Evolutionary conservation across 2,329 filamentous ascomycete genomes (phyloP).

Genomic region (Arthrocladium fulminans): DNA sequence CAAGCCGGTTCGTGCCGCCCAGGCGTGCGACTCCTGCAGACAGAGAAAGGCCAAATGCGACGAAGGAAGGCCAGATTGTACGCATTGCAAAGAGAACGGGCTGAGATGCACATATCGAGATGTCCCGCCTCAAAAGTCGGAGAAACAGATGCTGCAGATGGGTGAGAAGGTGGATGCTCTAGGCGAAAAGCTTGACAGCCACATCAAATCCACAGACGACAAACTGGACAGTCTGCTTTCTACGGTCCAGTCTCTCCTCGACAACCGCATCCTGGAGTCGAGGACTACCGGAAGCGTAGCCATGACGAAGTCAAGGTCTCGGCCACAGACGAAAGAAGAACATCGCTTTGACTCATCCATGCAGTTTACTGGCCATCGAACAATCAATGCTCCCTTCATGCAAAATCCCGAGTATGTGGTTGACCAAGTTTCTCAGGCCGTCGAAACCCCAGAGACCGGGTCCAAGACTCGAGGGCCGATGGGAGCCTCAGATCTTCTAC

Average conservation of each 20-base stretch:
- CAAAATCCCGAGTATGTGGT: background rate
- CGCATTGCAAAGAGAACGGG: constrained; percentile 76
- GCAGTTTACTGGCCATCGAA: background rate
- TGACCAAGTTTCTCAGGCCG: background rate
- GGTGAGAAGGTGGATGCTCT: constrained; percentile 17
- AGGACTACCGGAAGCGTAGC: background rate
- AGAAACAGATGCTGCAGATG: constrained; percentile 21
- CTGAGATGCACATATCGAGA: constrained; percentile 82
- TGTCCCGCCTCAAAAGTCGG: constrained; percentile 82
- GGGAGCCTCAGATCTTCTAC: constrained; percentile 69
- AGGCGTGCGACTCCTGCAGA: constrained; percentile 88
- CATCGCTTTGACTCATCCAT: background rate
- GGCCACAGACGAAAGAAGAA: constrained; percentile 6
- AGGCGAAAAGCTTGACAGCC: constrained; percentile 14
- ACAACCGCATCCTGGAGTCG: background rate
- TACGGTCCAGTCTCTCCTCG: constrained; percentile 4
- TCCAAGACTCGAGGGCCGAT: constrained; percentile 64
- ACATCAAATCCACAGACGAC: constrained; percentile 8
- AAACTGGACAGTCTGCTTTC: background rate
- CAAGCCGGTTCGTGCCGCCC: constrained; percentile 22
- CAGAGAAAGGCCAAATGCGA: constrained; percentile 86
- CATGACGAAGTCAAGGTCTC: background rate
- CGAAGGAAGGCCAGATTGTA: constrained; percentile 73
- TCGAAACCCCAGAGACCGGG: constrained; percentile 46
- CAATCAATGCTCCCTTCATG: constrained; percentile 5